A percentile compares a stretch with the other conserved stretches of the same genome.
These are phyloP conservation scores for Echinochloa phyllopogon DNA, from an alignment of 176 grass and related monocot genomes.

Conservation along the genomic window DNA sequence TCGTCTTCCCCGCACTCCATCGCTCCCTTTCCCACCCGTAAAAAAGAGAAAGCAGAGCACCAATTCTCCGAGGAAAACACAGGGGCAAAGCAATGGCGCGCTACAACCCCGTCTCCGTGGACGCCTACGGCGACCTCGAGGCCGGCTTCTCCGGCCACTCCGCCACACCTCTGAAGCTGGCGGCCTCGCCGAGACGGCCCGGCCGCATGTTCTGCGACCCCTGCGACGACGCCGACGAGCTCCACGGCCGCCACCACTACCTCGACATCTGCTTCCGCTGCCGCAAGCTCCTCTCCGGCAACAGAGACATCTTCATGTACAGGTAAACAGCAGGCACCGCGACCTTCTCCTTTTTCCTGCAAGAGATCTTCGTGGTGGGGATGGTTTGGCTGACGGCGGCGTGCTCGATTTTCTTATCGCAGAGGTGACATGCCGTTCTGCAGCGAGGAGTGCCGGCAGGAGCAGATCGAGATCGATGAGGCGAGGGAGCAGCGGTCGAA, in stretches of 20 bases:
- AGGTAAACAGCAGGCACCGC: slow-evolving; percentile 39
- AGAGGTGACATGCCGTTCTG: slow-evolving; percentile 96
- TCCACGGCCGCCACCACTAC: slow-evolving; percentile 71
- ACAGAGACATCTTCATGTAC: slow-evolving; percentile 98
- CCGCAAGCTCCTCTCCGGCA: slow-evolving; percentile 63
- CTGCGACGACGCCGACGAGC: slow-evolving; percentile 46
- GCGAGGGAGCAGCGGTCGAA: slow-evolving; percentile 58
- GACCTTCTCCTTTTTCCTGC: background rate
- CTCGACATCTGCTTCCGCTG: slow-evolving; percentile 91
- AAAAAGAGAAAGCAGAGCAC: slow-evolving; percentile 3
- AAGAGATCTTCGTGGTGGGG: background rate
- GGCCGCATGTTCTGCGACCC: slow-evolving; percentile 69
- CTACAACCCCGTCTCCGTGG: slow-evolving; percentile 33
- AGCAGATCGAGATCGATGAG: slow-evolving; percentile 91
- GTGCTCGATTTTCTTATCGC: slow-evolving; percentile 14
- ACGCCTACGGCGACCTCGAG: slow-evolving; percentile 60
- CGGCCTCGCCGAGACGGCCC: slow-evolving; percentile 33
- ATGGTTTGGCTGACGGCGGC: slow-evolving; percentile 22
- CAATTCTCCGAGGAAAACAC: slow-evolving; percentile 1
- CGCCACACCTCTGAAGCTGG: slow-evolving; percentile 37
- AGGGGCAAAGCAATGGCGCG: slow-evolving; percentile 33
- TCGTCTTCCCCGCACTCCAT: slow-evolving; percentile 10
- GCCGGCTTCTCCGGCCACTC: slow-evolving; percentile 50
- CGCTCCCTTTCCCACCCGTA: background rate
- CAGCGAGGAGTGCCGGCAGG: slow-evolving; percentile 92